Base-by-base conservation (phyloP, 257 asterid species). In the Osmanthus fragrans region DNA sequence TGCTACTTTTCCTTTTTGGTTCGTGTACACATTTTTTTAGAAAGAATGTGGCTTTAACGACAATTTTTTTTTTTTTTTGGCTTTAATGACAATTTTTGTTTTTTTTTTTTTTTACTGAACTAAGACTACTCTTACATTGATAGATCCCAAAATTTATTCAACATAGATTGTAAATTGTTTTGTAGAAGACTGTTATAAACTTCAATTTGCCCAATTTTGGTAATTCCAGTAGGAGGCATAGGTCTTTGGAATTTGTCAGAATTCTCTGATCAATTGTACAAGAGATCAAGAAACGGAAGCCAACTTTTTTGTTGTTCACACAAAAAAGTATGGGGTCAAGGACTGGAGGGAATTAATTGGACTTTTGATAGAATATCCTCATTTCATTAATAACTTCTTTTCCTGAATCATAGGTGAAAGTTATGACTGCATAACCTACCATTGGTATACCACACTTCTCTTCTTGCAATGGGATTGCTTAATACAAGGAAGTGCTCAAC, bases 201-300 rank as follows among this genome's bases (percentile, higher is more conserved):
- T 25, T 67, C 36, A 40, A 3, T 8, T 42, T 51, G 45, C 37
- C 18, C 45, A 23, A 42, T 34, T 29, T 30, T 47, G 25, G 18
- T 72, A 66, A 30, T 19, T 67, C 34, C 67, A 3, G 16, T 45
- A 54, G 39, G 30, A 56, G 27, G 10, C 65, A 19, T 47, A 76
- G 15, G 34, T 64, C 47, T 75, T 76, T 45, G 23, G 73, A 4
- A 33, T 40, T 47, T 30, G 34, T 32, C 27, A 3, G 34, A 18
- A 66, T 63, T 63, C 39, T 40, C 73, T 39, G 79, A 27, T 76
- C 34, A 67, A 32, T 67, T 19, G n/a, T 21, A 23, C 30, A 21
- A 10, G 2, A 23, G 64, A 54, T 54, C 69, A 25, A 63, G 36
- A 23, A 63, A 7, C 1, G 36, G 69, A 63, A 63, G 69, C 69